A percentile compares a stretch with the other conserved stretches of the same genome.
Conservation (phyloP, 768 basidiomycete species). For the Phylloporus arenicola region DNA sequence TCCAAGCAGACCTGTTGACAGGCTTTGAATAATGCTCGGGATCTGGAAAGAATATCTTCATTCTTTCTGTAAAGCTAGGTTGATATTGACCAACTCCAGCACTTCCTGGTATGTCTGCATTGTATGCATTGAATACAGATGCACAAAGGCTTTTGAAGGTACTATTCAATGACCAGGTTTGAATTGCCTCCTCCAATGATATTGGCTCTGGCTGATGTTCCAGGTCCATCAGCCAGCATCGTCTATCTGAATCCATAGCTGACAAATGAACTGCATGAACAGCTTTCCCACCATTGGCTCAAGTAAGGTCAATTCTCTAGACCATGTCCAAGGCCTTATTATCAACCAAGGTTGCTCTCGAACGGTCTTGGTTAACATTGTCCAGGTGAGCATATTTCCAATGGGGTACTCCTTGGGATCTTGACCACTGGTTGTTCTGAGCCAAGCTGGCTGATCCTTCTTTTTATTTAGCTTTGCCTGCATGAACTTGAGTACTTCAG, state of each 20-base stretch:
- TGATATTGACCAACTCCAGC: neutral
- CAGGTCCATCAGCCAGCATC: too few species aligned
- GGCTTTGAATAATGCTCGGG: neutral
- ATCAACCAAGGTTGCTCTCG: neutral
- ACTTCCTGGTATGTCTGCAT: neutral
- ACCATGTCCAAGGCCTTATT: slow-evolving; percentile 1
- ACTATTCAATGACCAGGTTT: too few species aligned
- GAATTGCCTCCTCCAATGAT: too few species aligned
- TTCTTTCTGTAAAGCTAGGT: neutral
- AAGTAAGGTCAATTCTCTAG: neutral
- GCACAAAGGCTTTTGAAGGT: too few species aligned
- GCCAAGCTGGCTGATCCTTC: neutral
- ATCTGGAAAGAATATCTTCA: slow-evolving; percentile 2
- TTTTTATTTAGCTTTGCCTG: neutral
- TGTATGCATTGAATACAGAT: neutral
- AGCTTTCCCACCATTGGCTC: neutral
- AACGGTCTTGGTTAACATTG: neutral
- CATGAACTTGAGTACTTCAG: neutral
- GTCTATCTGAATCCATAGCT: slow-evolving; percentile 1
- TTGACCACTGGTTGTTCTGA: neutral
- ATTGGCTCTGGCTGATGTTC: neutral
- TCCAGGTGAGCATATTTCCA: slow-evolving; percentile 1
- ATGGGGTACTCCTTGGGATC: neutral
- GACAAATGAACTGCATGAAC: slow-evolving; percentile 1
- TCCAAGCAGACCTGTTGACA: neutral